Conservation (phyloP, 2,329 filamentous ascomycete genomes). For the Ophiostoma himal-ulmi region DNA sequence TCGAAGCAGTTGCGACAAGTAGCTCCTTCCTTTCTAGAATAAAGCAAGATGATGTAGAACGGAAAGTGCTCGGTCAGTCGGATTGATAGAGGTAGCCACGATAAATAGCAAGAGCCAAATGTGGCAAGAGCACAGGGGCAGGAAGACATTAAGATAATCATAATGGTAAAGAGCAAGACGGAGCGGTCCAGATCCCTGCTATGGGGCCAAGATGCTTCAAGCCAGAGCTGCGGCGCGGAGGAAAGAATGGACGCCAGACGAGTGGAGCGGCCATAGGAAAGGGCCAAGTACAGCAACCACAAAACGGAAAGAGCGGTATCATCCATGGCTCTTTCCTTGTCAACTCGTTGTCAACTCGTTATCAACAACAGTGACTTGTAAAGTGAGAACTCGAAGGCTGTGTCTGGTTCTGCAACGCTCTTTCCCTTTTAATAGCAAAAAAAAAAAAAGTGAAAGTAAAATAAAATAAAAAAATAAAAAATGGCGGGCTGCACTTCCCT, state of each 20-base stretch:
- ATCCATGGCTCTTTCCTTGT: constrained; percentile 4
- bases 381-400: background rate
- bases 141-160: background rate
- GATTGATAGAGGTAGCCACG: background rate
- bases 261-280: background rate
- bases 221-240: background rate
- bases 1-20: background rate
- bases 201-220: background rate
- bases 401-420: constrained; percentile 3
- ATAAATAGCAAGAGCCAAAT: background rate
- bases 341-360: background rate
- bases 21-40: background rate
- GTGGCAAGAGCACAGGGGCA: background rate
- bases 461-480: background rate
- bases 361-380: background rate
- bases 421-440: background rate
- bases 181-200: background rate
- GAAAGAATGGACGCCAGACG: background rate
- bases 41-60: background rate
- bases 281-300: background rate
- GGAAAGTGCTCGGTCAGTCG: background rate
- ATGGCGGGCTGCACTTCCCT: background rate
- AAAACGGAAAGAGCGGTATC: background rate
- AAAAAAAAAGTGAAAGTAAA: background rate
- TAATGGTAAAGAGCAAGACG: constrained; percentile 2